Evolutionary conservation across 306 rosid genomes (phyloP), one percentile per base, ranked within the genome.

Genomic region (Myrica gale): DNA sequence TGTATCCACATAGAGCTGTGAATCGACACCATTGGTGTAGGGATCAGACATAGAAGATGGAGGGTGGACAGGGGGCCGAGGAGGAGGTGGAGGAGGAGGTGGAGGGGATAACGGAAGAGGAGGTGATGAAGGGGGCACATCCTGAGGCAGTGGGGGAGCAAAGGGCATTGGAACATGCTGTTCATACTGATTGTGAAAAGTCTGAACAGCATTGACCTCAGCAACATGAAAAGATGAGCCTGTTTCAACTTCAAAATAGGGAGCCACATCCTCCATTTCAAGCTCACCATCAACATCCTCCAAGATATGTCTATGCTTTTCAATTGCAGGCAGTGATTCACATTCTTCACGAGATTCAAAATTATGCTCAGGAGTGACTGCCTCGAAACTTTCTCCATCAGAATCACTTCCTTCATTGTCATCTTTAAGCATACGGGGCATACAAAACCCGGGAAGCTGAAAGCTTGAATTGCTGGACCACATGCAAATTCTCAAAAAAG

Each of bases 261-360:
- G 98, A 76, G 98, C 95, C 55, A 92, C 98, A 74, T 94, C 98
- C 85, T 94, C 97, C 98, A 94, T 94, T 84, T 94, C 98, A 77
- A 94, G 97, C 80, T 94, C 98, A 45, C 97, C 98, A 72, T 94
- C 98, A 69, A 94, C 98, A 79, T 90, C 98, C 83, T 94, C 98
- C 79, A 94, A 80, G 76, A 94, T 89, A 86, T 94, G 98, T 78
- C 96, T 83, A 81, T 84, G 98, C 80, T 88, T 94, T 79, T 82
- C 90, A 42, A 80, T 55, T 57, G 82, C 76, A 47, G 90, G 83
- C 53, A 71, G 44, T 46, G 61, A 75, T 82, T 84, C 90, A 45
- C 71, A 82, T 78, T 82, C 84, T 84, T 86, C 89, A 71, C 39
- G 72, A 23, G 81, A 76, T 78, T 72, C 88, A 67, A 90, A 84